A percentile compares a stretch with the other conserved stretches of the same genome.
These are phyloP conservation scores for Scheffersomyces ergatensis DNA, from an alignment of 805 yeast species.

Conservation along the genomic window DNA sequence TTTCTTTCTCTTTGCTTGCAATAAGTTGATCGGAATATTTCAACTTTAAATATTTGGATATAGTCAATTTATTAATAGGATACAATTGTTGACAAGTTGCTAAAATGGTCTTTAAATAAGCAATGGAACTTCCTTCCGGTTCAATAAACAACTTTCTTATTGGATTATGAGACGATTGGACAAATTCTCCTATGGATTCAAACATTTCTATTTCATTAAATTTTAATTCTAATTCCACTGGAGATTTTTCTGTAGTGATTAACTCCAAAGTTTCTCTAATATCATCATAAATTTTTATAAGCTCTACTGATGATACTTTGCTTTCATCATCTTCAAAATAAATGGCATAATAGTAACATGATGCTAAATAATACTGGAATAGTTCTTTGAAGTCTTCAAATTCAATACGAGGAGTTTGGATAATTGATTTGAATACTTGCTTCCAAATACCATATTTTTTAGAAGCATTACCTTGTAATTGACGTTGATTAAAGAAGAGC, in stretches of 20 bases:
- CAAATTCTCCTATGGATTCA: conserved; percentile 15
- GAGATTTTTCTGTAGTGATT: background rate
- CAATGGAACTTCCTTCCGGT: conserved; percentile 14
- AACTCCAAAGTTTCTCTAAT: conserved; percentile 20
- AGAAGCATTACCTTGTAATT: conserved; percentile 2
- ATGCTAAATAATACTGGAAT: conserved; percentile 16
- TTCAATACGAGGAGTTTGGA: conserved; percentile 4
- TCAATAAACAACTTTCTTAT: conserved; percentile 12
- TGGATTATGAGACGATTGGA: conserved; percentile 10
- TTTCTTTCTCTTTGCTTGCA: conserved; percentile 22
- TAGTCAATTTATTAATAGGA: conserved; percentile 32
- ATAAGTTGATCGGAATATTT: conserved; percentile 12
- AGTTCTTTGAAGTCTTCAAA: conserved; percentile 10
- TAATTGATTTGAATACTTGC: conserved; percentile 12
- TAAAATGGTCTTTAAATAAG: conserved; percentile 16
- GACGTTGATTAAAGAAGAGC: conserved; percentile 12
- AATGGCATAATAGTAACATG: conserved; percentile 19
- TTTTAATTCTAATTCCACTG: background rate
- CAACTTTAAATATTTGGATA: conserved; percentile 24
- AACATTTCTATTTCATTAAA: background rate
- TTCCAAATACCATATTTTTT: conserved; percentile 21
- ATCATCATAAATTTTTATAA: conserved; percentile 24
- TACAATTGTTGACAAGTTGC: conserved; percentile 30
- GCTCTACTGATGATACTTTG: conserved; percentile 21
- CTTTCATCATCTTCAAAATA: conserved; percentile 9